A percentile compares a stretch with the other conserved stretches of the same genome.
Evolutionary conservation across 1,139 yeast genomes (phyloP).

Genomic region (Meyerozyma guilliermondii): DNA sequence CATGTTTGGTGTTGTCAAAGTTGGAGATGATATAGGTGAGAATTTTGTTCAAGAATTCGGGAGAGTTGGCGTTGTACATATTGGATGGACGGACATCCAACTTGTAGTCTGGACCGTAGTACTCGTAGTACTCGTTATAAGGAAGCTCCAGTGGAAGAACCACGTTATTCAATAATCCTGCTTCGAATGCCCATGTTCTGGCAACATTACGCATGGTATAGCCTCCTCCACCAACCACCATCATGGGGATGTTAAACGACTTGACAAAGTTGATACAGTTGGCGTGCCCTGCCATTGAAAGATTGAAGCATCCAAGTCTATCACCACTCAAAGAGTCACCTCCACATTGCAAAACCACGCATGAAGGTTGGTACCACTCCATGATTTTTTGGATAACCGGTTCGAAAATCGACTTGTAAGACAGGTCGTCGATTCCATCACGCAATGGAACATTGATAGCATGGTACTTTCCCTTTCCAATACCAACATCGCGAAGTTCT

Average conservation of each 20-base stretch:
- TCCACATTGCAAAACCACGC: constrained; percentile 87
- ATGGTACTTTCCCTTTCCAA: constrained; percentile 83
- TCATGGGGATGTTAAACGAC: constrained; percentile 80
- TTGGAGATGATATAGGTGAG: constrained; percentile 72
- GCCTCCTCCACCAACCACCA: constrained; percentile 97
- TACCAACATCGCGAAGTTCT: constrained; percentile 81
- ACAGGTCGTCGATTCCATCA: constrained; percentile 89
- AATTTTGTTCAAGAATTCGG: constrained; percentile 86
- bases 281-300: constrained; percentile 92
- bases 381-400: constrained; percentile 76
- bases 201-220: constrained; percentile 97
- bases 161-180: constrained; percentile 81
- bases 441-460: constrained; percentile 85
- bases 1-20: constrained; percentile 83
- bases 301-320: constrained; percentile 85
- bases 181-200: constrained; percentile 92
- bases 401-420: constrained; percentile 81
- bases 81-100: constrained; percentile 91
- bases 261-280: constrained; percentile 89
- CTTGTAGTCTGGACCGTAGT: constrained; percentile 94
- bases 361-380: constrained; percentile 94
- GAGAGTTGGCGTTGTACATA: constrained; percentile 94
- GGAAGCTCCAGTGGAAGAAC: constrained; percentile 80
- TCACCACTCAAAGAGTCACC: constrained; percentile 93
- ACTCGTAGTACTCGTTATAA: constrained; percentile 93